Evolutionary conservation across 2,329 filamentous ascomycete species (phyloP).

Genomic region (Diplodia scrobiculata): DNA sequence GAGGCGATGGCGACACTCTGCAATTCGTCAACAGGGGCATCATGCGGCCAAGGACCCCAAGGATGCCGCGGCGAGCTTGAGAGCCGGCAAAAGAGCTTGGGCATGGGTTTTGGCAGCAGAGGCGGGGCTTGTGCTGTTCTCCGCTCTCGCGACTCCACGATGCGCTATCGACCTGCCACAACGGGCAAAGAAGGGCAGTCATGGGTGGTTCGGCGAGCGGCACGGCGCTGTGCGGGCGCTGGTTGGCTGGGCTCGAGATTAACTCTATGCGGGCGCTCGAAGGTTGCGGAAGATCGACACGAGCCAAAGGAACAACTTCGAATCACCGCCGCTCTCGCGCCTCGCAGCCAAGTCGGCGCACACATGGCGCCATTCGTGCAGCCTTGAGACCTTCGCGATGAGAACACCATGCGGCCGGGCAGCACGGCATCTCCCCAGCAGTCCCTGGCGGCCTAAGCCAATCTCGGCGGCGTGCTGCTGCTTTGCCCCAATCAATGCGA

Average conservation of each 20-base stretch:
- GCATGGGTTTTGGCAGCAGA: not conserved
- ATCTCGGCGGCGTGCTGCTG: not conserved
- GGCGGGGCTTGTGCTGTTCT: constrained; percentile 16
- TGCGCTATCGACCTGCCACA: constrained; percentile 20
- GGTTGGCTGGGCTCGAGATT: constrained; percentile 14
- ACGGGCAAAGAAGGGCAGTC: not conserved
- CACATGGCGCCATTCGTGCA: constrained; percentile 15
- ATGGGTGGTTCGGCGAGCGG: not conserved
- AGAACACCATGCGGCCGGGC: not conserved
- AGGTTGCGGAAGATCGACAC: constrained; percentile 29
- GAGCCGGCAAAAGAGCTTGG: not conserved
- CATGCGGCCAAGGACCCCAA: constrained; percentile 15
- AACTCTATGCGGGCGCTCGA: constrained; percentile 14
- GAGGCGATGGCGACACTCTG: not conserved
- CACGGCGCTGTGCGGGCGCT: not conserved
- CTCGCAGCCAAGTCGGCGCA: constrained; percentile 5
- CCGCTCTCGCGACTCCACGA: constrained; percentile 13
- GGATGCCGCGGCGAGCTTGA: constrained; percentile 13
- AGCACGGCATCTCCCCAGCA: not conserved
- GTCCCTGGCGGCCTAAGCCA: constrained; percentile 10
- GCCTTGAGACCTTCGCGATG: not conserved
- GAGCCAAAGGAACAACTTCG: constrained; percentile 23
- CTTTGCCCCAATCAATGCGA: constrained; percentile 14
- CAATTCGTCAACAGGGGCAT: not conserved
- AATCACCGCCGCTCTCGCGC: not conserved